A percentile compares a stretch with the other conserved stretches of the same genome.
These are phyloP conservation scores for Betula pendula DNA, from an alignment of 306 rosid species.

Conservation along the genomic window DNA sequence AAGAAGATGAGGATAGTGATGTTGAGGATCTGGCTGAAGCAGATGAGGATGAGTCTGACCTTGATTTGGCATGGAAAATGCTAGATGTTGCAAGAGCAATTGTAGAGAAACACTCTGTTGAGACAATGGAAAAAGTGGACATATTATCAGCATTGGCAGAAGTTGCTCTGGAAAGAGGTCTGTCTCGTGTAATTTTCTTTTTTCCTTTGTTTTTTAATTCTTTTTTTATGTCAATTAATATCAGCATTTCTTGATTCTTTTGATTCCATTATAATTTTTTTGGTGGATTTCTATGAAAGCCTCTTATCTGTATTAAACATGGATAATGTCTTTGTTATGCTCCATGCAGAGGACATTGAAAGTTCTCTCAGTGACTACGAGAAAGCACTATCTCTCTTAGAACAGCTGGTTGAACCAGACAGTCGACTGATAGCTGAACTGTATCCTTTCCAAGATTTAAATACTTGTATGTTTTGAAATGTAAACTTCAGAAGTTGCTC, in stretches of 20 bases:
- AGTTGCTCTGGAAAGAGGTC: conserved; percentile 95
- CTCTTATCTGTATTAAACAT: conserved; percentile 20
- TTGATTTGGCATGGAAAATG: conserved; percentile 98
- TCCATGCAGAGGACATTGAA: conserved; percentile 85
- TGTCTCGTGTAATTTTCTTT: conserved; percentile 5
- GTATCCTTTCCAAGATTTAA: conserved; percentile 63
- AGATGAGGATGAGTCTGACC: conserved; percentile 93
- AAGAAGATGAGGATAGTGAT: conserved; percentile 61
- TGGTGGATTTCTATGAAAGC: conserved; percentile 5
- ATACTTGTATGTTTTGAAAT: conserved; percentile 10
- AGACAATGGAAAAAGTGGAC: conserved; percentile 89
- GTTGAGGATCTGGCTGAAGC: conserved; percentile 74
- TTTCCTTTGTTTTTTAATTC: not conserved
- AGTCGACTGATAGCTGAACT: conserved; percentile 80
- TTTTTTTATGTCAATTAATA: conserved; percentile 1
- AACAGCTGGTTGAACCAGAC: conserved; percentile 82
- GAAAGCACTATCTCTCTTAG: conserved; percentile 79
- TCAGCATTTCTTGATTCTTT: not conserved
- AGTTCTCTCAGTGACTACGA: conserved; percentile 82
- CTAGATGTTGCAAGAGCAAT: conserved; percentile 97
- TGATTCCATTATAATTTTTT: not conserved
- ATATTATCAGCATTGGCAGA: conserved; percentile 89
- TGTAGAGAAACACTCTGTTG: conserved; percentile 68
- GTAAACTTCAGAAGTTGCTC: conserved; percentile 15
- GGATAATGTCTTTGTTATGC: conserved; percentile 27